phyloP scores from a whole-genome alignment of 306 rosid genomes.

The Alnus rubra region DNA sequence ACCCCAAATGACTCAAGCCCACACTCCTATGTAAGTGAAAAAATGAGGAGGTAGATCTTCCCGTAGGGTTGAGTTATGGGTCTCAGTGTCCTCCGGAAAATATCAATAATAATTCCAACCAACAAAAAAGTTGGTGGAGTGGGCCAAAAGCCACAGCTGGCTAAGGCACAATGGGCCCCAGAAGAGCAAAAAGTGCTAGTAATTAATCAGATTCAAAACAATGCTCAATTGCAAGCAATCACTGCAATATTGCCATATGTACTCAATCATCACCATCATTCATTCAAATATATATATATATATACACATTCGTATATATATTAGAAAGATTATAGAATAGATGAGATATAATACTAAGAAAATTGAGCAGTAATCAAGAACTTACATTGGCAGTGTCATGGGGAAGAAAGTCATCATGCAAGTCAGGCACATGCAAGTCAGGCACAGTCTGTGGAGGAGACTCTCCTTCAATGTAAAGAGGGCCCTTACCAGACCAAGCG shows the following conservation, averaged over 20 bases:
- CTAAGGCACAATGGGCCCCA: conserved; percentile 3
- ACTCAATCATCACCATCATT: no score
- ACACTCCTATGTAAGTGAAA: background rate
- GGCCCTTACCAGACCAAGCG: conserved; percentile 88
- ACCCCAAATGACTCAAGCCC: background rate
- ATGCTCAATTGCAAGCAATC: background rate
- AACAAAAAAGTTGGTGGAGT: background rate
- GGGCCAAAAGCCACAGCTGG: conserved; percentile 17
- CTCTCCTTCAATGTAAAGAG: conserved; percentile 58
- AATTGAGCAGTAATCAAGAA: background rate
- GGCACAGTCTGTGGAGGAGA: conserved; percentile 73
- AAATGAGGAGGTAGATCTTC: background rate
- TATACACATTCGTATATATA: no score
- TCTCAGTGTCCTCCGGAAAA: background rate
- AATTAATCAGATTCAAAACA: background rate
- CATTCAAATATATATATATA: no score
- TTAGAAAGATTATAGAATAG: background rate
- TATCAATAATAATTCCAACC: background rate
- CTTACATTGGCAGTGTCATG: conserved; percentile 47
- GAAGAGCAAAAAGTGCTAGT: conserved; percentile 4
- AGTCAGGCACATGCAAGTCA: conserved; percentile 54
- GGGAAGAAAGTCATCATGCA: conserved; percentile 24
- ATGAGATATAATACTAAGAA: no score
- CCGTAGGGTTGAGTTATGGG: background rate
- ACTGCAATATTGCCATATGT: no score